Base-by-base conservation (phyloP, 139 green algal species). In the Tetradesmus obliquus region DNA sequence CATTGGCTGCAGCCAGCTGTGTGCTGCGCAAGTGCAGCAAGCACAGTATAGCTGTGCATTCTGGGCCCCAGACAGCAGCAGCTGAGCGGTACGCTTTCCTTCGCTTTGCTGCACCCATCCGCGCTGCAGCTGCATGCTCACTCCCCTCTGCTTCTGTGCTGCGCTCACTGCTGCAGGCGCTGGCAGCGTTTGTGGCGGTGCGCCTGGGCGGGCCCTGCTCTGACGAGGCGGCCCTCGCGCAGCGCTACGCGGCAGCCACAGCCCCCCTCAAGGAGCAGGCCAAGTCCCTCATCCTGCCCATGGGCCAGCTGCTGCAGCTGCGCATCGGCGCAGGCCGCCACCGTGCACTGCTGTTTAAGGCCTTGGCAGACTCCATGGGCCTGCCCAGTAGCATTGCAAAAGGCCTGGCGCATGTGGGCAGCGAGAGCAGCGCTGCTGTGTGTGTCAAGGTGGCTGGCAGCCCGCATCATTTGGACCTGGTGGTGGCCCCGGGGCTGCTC, bases 261-360 rank as follows among this genome's bases (percentile, higher is more conserved):
- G n/a, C 51, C 2, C 66, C 69, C 17, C 20, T 91, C 8, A 95
- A 93, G 93, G 53, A 90, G 55, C 82, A 89, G 55, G 62, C 32
- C 19, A 66, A 87, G 13, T 95, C 88, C 51, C 88, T 93, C 10
- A 93, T 97, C 3, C 88, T 98, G 15, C 92, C 85, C 10, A 92
- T 98, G 0, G 97, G 96, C 12, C 79, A 89, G 3, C 8, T 71
- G 60, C 60, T 71, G 60, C 60, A 13, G 12, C 93, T 99, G 71
- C 81, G 82, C 32, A 88, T 94, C 17, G 97, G 97, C 10, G 62
- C 95, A 12, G 51, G 82, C 10, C 88, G 97, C 8, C 97, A 99
- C 91, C 91, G 97, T 10, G 96, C 96, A 24, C 93, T 99, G 89
- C 94, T 99, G 60, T 99, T 97, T 95, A 99, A 99, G 93, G 88